Evolutionary conservation across 495 filamentous ascomycete genomes (phyloP).

Genomic region (Aspergillus nidulans): DNA sequence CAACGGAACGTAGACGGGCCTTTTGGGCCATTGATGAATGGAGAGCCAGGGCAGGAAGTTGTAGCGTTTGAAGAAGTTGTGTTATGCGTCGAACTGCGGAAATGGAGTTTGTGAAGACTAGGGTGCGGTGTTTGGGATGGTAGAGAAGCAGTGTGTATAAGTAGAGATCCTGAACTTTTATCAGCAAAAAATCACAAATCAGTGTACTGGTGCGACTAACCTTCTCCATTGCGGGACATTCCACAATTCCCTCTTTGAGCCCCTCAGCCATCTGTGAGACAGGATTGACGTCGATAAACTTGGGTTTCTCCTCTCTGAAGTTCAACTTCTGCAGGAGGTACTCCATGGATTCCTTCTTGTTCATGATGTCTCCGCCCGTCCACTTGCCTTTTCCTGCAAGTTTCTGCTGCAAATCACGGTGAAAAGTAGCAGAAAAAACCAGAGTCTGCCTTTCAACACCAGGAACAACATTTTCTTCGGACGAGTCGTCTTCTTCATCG

Average conservation of each 20-base stretch:
- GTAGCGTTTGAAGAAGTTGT: constrained; percentile 78
- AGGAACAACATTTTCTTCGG: constrained; percentile 18
- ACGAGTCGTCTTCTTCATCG: constrained; percentile 33
- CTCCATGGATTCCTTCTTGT: constrained; percentile 77
- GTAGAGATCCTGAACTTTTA: constrained; percentile 66
- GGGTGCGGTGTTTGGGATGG: constrained; percentile 69
- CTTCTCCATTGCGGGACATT: constrained; percentile 91
- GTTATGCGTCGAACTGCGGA: constrained; percentile 82
- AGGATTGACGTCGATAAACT: constrained; percentile 89
- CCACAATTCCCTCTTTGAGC: constrained; percentile 84
- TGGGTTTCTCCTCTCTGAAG: constrained; percentile 76
- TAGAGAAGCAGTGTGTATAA: constrained; percentile 84
- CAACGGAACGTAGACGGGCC: constrained; percentile 86
- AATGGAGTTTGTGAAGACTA: constrained; percentile 96
- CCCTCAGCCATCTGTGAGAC: constrained; percentile 77
- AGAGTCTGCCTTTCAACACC: constrained; percentile 68
- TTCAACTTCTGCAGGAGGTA: constrained; percentile 88
- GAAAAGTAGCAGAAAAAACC: constrained; percentile 95
- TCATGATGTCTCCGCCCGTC: constrained; percentile 54
- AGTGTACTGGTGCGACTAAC: constrained; percentile 30
- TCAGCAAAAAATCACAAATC: not conserved
- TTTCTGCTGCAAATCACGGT: constrained; percentile 84
- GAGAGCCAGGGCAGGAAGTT: constrained; percentile 69
- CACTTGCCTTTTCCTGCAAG: constrained; percentile 67
- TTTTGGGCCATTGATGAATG: constrained; percentile 97